phyloP scores from a whole-genome alignment of 176 grass and related monocot species.

The Echinochloa phyllopogon region DNA sequence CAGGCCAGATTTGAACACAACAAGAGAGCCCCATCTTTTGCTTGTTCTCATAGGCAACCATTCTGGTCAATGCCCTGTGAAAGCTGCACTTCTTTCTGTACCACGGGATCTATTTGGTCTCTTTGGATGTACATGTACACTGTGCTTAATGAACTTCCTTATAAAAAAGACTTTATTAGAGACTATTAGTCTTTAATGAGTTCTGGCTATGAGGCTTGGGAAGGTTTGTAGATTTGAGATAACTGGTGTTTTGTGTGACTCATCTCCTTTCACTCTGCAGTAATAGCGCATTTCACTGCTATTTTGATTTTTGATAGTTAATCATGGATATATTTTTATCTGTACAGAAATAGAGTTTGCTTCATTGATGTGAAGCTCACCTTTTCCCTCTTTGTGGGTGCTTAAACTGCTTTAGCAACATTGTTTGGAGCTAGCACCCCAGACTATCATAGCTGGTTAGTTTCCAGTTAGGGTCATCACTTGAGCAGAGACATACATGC shows the following conservation, averaged over 20 bases:
- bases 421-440: no score
- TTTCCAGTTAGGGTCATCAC: background rate
- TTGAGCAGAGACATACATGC: background rate
- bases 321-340: slow-evolving; percentile 12
- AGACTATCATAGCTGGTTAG: background rate
- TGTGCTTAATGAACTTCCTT: no score
- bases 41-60: no score
- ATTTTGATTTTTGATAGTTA: slow-evolving; percentile 10
- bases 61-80: no score
- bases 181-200: background rate
- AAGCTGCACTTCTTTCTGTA: no score
- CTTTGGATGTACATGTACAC: no score
- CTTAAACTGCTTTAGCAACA: no score
- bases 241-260: background rate
- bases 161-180: no score
- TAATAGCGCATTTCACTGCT: background rate
- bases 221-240: slow-evolving; percentile 12
- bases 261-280: background rate
- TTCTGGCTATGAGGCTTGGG: background rate
- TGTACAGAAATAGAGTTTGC: background rate
- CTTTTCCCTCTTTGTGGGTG: background rate
- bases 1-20: no score
- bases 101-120: no score
- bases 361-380: background rate
- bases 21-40: no score